A percentile compares a stretch with the other conserved stretches of the same genome.
phyloP scores from a whole-genome alignment of 2,329 filamentous ascomycete genomes.

The Dothideomycetidae sp. region DNA sequence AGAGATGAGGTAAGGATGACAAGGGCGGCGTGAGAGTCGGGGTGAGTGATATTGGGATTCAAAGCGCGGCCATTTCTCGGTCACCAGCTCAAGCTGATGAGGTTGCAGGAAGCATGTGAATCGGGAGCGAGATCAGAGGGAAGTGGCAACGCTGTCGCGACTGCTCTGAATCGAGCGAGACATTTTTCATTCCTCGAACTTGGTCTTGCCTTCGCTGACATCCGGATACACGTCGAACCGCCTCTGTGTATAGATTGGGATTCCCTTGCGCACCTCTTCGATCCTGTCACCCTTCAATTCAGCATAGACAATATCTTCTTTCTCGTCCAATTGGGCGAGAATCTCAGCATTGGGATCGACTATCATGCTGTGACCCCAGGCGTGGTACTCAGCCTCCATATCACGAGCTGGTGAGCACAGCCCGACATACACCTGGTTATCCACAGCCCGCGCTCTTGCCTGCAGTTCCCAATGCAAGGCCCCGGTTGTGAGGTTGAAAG shows the following conservation, averaged over 20 bases:
- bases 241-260: constrained; percentile 72
- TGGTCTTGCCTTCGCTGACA: constrained; percentile 48
- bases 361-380: constrained; percentile 83
- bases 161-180: too few relatives aligned
- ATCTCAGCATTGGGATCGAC: constrained; percentile 77
- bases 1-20: neutral
- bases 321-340: constrained; percentile 63
- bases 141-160: too few relatives aligned
- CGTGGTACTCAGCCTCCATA: constrained; percentile 62
- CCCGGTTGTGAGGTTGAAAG: constrained; percentile 90
- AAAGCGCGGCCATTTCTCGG: too few relatives aligned
- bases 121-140: too few relatives aligned
- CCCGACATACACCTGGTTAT: constrained; percentile 89
- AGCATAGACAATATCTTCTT: constrained; percentile 60
- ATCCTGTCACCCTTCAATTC: constrained; percentile 57
- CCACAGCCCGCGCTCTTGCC: constrained; percentile 68
- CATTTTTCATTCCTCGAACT: constrained; percentile 18
- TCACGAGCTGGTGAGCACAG: constrained; percentile 85
- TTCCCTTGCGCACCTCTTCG: constrained; percentile 61
- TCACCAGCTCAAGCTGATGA: too few relatives aligned
- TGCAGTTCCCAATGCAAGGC: constrained; percentile 81
- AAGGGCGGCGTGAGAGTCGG: neutral
- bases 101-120: too few relatives aligned
- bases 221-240: constrained; percentile 94
- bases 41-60: too few relatives aligned